A percentile compares a stretch with the other conserved stretches of the same genome.
Evolutionary conservation across 352 stramenopile genomes (phyloP).

Genomic region (Phytophthora podocarpi): DNA sequence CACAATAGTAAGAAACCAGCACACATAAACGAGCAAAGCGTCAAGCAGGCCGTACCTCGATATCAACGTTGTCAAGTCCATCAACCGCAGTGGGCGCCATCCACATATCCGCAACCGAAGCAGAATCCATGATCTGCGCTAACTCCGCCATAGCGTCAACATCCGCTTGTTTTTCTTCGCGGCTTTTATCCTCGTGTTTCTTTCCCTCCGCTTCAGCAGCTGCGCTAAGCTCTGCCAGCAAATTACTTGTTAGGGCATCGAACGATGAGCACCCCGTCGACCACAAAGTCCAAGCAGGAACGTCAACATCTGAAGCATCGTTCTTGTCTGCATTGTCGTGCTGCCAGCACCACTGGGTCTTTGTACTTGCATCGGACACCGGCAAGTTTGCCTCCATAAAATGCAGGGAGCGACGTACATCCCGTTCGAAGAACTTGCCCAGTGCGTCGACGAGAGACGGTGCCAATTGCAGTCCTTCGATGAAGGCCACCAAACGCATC

Average conservation of each 20-base stretch:
- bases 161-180: constrained; percentile 45
- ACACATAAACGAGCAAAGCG: background rate
- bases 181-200: constrained; percentile 42
- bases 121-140: constrained; percentile 50
- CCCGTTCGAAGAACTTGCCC: constrained; percentile 60
- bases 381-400: constrained; percentile 64
- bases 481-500: constrained; percentile 62
- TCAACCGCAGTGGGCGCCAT: constrained; percentile 11
- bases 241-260: constrained; percentile 67
- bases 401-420: constrained; percentile 73
- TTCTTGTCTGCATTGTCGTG: constrained; percentile 13
- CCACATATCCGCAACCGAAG: constrained; percentile 55
- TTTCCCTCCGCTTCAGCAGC: constrained; percentile 12
- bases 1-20: constrained; percentile 1
- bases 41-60: constrained; percentile 28
- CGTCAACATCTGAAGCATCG: constrained; percentile 5
- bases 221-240: constrained; percentile 46
- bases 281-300: constrained; percentile 62
- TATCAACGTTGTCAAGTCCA: constrained; percentile 8
- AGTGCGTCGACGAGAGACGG: constrained; percentile 44
- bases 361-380: constrained; percentile 18
- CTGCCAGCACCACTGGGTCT: constrained; percentile 34
- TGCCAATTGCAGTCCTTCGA: constrained; percentile 55
- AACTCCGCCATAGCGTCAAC: constrained; percentile 48
- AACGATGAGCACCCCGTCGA: constrained; percentile 44